A percentile compares a stretch with the other conserved stretches of the same genome.
phyloP scores from a whole-genome alignment of 2,329 filamentous ascomycete species.

The Stachybotrys elegans region DNA sequence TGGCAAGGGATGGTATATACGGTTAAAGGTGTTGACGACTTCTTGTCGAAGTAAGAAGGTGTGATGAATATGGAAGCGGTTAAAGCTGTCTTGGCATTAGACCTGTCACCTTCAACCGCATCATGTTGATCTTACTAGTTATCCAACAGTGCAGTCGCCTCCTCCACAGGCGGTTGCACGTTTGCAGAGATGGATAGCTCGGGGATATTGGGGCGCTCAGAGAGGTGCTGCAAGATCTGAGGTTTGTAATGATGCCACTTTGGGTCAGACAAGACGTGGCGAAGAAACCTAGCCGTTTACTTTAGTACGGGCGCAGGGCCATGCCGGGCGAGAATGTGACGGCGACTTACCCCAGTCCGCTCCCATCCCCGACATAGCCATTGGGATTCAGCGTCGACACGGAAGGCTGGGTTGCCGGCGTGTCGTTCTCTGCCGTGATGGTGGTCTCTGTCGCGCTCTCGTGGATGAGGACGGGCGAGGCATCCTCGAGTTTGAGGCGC shows the following conservation, averaged over 20 bases:
- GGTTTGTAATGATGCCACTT: constrained; percentile 10
- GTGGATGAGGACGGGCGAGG: neutral
- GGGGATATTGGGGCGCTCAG: constrained; percentile 8
- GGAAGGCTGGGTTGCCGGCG: too few species aligned
- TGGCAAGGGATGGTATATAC: constrained; percentile 4
- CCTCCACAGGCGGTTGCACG: constrained; percentile 5
- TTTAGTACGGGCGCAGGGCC: neutral
- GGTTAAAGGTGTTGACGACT: constrained; percentile 2
- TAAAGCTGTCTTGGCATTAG: neutral
- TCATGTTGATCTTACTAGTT: constrained; percentile 2
- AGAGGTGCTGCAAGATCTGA: constrained; percentile 10
- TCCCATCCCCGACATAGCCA: constrained; percentile 10
- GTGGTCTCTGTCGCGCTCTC: neutral
- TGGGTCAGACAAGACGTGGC: constrained; percentile 9
- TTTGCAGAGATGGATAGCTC: constrained; percentile 6
- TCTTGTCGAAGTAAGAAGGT: constrained; percentile 5
- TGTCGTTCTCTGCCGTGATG: too few species aligned
- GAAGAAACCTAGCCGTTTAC: constrained; percentile 6
- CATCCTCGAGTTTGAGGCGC: constrained; percentile 4
- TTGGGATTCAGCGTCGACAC: constrained; percentile 5
- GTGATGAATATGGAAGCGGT: constrained; percentile 5
- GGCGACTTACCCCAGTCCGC: constrained; percentile 6
- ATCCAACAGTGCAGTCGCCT: constrained; percentile 4
- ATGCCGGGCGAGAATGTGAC: neutral
- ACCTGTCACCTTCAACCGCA: neutral